Percentiles rank a stretch among this genome's conserved stretches.
phyloP scores from a whole-genome alignment of 768 basidiomycete genomes.

The Termitomyces sp. region DNA sequence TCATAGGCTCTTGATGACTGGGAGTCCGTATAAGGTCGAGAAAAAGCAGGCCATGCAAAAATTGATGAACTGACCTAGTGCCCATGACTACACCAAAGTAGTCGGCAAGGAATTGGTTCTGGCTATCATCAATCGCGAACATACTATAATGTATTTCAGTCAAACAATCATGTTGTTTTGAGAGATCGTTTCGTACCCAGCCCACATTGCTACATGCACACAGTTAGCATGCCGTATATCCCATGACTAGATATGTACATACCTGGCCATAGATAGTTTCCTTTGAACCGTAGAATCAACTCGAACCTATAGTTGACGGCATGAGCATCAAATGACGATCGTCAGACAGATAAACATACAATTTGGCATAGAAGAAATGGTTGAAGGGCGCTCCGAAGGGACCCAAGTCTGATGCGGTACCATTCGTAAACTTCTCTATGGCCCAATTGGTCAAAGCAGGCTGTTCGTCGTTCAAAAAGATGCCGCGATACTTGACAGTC shows the following conservation, averaged over 20 bases:
- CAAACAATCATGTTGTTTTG: not conserved
- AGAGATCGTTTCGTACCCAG: constrained; percentile 23
- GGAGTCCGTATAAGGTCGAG: not conserved
- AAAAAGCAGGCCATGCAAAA: not conserved
- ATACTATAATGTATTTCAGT: constrained; percentile 26
- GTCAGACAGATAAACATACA: constrained; percentile 30
- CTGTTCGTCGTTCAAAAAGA: constrained; percentile 77
- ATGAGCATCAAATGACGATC: not conserved
- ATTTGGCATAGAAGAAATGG: constrained; percentile 51
- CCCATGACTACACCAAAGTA: constrained; percentile 70
- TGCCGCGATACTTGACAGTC: constrained; percentile 66
- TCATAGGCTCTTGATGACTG: constrained; percentile 74
- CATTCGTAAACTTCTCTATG: constrained; percentile 62
- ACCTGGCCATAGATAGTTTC: constrained; percentile 73
- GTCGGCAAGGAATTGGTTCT: constrained; percentile 61
- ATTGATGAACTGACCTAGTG: constrained; percentile 40
- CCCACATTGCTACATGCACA: constrained; percentile 33
- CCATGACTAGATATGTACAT: constrained; percentile 9
- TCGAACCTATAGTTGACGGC: constrained; percentile 44
- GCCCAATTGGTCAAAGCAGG: constrained; percentile 73
- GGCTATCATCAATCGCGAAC: constrained; percentile 57
- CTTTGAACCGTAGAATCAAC: constrained; percentile 63
- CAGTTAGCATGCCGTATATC: not conserved
- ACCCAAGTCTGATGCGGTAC: constrained; percentile 38
- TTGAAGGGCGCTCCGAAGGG: constrained; percentile 58